Percentiles rank a stretch among this genome's conserved stretches.
These are phyloP conservation scores for Pichia sp. DNA, from an alignment of 1,139 yeast species.

Conservation along the genomic window DNA sequence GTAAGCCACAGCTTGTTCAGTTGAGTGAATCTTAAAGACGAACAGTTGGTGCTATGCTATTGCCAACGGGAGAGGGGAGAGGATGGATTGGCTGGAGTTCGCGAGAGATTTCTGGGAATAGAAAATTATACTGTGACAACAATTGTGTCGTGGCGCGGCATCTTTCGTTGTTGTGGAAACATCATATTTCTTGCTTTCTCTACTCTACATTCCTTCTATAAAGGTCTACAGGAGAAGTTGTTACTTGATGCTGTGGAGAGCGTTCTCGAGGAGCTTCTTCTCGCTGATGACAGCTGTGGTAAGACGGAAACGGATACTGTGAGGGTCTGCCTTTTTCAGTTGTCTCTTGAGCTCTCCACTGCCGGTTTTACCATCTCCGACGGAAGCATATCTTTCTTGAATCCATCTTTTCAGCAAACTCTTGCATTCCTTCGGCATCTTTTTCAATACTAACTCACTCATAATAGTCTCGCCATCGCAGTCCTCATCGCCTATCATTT, in stretches of 20 bases:
- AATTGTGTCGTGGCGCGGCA: conserved; percentile 6
- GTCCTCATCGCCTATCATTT: conserved; percentile 10
- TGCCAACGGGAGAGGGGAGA: conserved; percentile 1
- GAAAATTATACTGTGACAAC: background rate
- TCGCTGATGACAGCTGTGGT: conserved; percentile 17
- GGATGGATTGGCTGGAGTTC: background rate
- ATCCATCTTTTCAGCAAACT: conserved; percentile 8
- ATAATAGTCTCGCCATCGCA: conserved; percentile 10
- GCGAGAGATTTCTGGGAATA: background rate
- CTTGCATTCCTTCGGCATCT: conserved; percentile 1
- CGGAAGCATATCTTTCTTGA: conserved; percentile 2
- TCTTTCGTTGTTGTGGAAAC: background rate
- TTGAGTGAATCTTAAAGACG: background rate
- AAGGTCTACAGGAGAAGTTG: too few species aligned
- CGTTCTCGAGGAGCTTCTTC: conserved; percentile 19
- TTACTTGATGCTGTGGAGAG: conserved; percentile 1
- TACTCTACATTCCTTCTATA: too few species aligned
- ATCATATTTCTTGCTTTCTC: too few species aligned
- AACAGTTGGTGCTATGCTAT: background rate
- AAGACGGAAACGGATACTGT: background rate
- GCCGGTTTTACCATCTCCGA: conserved; percentile 8
- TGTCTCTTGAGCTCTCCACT: conserved; percentile 10
- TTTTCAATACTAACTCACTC: background rate
- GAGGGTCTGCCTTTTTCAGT: conserved; percentile 7
- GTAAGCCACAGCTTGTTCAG: background rate